Evolutionary conservation across 345 rosid species (phyloP).

Genomic region (Tarenaya hassleriana): DNA sequence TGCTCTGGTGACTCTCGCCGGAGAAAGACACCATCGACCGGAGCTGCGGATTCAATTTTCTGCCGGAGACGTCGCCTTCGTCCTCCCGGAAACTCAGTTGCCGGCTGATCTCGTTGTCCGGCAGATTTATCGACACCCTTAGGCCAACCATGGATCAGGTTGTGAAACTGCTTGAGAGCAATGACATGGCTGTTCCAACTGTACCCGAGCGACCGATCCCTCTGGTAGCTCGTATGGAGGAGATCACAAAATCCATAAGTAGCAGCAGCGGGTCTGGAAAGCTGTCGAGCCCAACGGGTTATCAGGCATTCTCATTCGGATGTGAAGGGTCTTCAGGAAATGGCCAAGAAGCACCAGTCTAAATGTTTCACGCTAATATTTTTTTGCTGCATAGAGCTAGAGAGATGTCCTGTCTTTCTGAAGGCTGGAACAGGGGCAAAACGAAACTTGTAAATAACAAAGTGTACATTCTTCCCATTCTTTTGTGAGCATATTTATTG

Average conservation of each 20-base stretch:
- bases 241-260: conserved; percentile 65
- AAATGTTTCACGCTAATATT: background rate
- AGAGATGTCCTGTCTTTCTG: too few species aligned
- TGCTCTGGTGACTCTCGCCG: conserved; percentile 18
- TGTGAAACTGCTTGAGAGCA: conserved; percentile 85
- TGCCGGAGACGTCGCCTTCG: conserved; percentile 31
- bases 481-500: too few species aligned
- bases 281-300: conserved; percentile 56
- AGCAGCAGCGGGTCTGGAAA: conserved; percentile 63
- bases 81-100: conserved; percentile 55
- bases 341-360: conserved; percentile 26
- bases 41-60: conserved; percentile 14
- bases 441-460: too few species aligned
- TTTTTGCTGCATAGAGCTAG: too few species aligned
- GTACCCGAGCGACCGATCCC: conserved; percentile 83
- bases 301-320: conserved; percentile 42
- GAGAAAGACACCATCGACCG: conserved; percentile 34
- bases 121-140: conserved; percentile 86
- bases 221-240: conserved; percentile 55
- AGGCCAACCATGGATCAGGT: conserved; percentile 96
- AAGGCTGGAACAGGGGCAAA: too few species aligned
- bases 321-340: conserved; percentile 25
- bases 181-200: conserved; percentile 56
- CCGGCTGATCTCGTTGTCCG: conserved; percentile 91
- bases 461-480: too few species aligned